Evolutionary conservation across 345 rosid genomes (phyloP).

Genomic region (Leavenworthia alabamica): DNA sequence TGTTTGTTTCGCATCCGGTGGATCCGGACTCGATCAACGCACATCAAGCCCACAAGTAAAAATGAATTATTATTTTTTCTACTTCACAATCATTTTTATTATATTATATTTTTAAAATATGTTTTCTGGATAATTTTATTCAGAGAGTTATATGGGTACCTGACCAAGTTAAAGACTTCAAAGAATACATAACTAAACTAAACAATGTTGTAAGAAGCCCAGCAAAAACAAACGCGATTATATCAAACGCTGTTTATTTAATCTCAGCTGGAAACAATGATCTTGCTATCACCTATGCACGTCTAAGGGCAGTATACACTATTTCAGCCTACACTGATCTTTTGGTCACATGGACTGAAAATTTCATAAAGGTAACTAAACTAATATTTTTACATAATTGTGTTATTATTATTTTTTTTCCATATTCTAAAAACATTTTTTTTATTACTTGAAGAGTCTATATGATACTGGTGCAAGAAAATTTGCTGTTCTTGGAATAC

Average conservation of each 20-base stretch:
- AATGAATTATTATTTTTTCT: background rate
- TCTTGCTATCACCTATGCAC: conserved; percentile 37
- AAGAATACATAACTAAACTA: conserved; percentile 32
- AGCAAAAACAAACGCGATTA: conserved; percentile 20
- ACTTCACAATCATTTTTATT: background rate
- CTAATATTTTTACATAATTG: background rate
- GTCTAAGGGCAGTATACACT: background rate
- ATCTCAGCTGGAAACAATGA: conserved; percentile 44
- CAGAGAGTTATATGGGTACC: conserved; percentile 48
- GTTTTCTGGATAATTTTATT: background rate
- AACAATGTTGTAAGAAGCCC: conserved; percentile 27
- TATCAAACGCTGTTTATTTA: conserved; percentile 31
- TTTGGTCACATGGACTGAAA: conserved; percentile 2
- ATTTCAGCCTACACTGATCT: background rate
- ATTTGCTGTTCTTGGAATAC: conserved; percentile 31
- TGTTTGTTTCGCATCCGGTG: conserved; percentile 20
- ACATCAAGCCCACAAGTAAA: background rate
- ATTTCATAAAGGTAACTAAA: background rate
- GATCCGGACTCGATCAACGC: conserved; percentile 3
- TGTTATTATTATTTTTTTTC: background rate
- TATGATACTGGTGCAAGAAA: conserved; percentile 52
- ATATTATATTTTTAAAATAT: background rate
- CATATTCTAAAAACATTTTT: background rate
- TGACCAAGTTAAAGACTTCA: conserved; percentile 30
- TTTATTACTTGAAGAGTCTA: conserved; percentile 10